These are phyloP conservation scores for Aegilops longissima DNA, from an alignment of 176 grass and related monocot genomes.

Conservation along the genomic window DNA sequence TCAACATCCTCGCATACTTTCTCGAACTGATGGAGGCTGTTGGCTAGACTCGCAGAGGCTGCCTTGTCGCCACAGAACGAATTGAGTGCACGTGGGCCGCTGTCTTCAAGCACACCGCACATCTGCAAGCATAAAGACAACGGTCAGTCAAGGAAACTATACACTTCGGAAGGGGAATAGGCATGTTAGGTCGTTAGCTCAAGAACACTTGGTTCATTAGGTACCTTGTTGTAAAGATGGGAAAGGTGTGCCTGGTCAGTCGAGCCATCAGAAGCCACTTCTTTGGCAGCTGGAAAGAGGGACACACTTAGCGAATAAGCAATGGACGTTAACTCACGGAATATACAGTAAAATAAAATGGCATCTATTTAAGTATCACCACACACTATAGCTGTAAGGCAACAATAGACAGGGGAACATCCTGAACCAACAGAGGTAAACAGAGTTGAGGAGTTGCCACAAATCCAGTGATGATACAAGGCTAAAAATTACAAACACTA, in stretches of 20 bases:
- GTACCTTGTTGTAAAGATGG: constrained; percentile 92
- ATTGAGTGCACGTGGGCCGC: constrained; percentile 45
- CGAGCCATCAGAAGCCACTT: constrained; percentile 39
- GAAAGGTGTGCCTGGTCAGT: constrained; percentile 35
- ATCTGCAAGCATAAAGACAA: constrained; percentile 53
- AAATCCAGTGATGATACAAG: neutral
- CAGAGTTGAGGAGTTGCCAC: neutral
- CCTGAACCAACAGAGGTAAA: neutral
- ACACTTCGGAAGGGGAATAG: neutral
- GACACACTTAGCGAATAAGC: constrained; percentile 24
- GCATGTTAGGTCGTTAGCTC: neutral
- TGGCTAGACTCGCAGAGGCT: constrained; percentile 50
- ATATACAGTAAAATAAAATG: constrained; percentile 16
- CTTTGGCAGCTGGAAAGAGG: constrained; percentile 54
- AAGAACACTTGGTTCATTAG: neutral
- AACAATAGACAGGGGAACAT: neutral
- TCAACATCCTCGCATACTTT: constrained; percentile 45
- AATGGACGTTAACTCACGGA: constrained; percentile 18
- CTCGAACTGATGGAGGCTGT: constrained; percentile 58
- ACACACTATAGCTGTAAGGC: neutral
- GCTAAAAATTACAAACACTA: constrained; percentile 1
- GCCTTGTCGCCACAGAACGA: constrained; percentile 61
- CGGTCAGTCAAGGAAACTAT: neutral
- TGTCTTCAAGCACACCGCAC: constrained; percentile 71
- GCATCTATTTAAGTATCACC: neutral